Evolutionary conservation across 1,284 basidiomycete genomes (phyloP), one percentile per base, ranked within the genome.

Genomic region (Uromyces viciae-fabae): DNA sequence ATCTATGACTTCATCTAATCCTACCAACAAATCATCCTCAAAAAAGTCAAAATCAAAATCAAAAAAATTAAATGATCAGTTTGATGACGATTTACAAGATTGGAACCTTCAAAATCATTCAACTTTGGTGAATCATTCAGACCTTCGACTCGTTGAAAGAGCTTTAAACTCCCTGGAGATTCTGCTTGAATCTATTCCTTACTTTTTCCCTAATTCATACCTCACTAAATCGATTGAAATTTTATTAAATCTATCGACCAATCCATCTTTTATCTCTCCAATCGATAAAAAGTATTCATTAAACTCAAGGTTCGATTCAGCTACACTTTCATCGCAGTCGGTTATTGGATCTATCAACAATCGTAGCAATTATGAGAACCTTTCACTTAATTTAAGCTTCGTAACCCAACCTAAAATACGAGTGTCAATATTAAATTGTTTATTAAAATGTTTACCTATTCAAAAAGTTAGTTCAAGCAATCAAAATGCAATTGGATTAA

Each of bases 101-200:
- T n/a, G n/a, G n/a, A n/a, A n/a, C 25, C 15, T 56, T n/a, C 62
- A 56, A 56, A 75, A 46, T 60, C 2, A 8, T 8, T 15, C 73
- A 7, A 31, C 46, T 19, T 36, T 75, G 15, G 73, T 62, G 22
- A 56, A 75, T 62, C 56, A 17, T n/a, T 40, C 43, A 17, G 56
- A 40, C 38, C 56, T 75, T 60, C 15, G 40, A 14, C 15, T 75
- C 43, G 73, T 31, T n/a, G 54, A 60, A 31, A 58, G 73, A 22
- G 73, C 73, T 28, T 46, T 75, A n/a, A 60, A 46, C 40, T 54
- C 73, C 49, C 73, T 75, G 9, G 73, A 75, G 28, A 58, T 75
- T 22, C 42, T 75, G n/a, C n/a, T 75, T n/a, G 38, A 33, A 8
- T n/a, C 31, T 31, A 36, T 75, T 33, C 73, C 73, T 5, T 49